Percentiles rank a stretch among this genome's conserved stretches.
Evolutionary conservation across 2,329 filamentous ascomycete species (phyloP).

Genomic region (Ascochyta lentis): DNA sequence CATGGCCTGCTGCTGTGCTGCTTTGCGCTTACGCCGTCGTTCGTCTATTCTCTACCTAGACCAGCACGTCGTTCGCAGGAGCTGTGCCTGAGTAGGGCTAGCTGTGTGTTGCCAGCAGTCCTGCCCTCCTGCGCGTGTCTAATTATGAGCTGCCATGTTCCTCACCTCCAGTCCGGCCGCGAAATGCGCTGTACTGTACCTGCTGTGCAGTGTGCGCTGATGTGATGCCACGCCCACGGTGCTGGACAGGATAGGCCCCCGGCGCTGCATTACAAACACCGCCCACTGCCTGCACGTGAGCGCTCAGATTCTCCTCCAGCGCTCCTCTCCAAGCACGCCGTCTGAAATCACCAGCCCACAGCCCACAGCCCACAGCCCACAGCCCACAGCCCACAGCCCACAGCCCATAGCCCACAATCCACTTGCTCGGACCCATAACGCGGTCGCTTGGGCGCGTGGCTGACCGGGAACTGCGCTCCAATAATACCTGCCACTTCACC

Average conservation of each 20-base stretch:
- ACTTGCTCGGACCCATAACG: conserved; percentile 22
- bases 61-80: conserved; percentile 16
- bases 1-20: conserved; percentile 14
- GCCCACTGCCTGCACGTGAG: conserved; percentile 31
- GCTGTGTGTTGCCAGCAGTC: conserved; percentile 4
- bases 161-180: conserved; percentile 1
- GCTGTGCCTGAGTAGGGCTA: conserved; percentile 9
- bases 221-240: no score
- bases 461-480: conserved; percentile 23
- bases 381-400: no score
- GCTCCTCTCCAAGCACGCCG: conserved; percentile 21
- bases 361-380: conserved; percentile 13
- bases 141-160: conserved; percentile 8
- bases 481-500: conserved; percentile 14
- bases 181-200: background rate
- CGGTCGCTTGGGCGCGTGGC: conserved; percentile 32
- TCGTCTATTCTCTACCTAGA: background rate
- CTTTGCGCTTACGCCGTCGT: background rate
- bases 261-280: conserved; percentile 20
- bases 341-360: conserved; percentile 24
- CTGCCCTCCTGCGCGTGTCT: conserved; percentile 6
- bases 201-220: background rate
- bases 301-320: conserved; percentile 22
- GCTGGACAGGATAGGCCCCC: background rate
- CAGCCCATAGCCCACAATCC: conserved; percentile 14